These are phyloP conservation scores for Camelina neglecta DNA, from an alignment of 345 rosid species.

Conservation along the genomic window DNA sequence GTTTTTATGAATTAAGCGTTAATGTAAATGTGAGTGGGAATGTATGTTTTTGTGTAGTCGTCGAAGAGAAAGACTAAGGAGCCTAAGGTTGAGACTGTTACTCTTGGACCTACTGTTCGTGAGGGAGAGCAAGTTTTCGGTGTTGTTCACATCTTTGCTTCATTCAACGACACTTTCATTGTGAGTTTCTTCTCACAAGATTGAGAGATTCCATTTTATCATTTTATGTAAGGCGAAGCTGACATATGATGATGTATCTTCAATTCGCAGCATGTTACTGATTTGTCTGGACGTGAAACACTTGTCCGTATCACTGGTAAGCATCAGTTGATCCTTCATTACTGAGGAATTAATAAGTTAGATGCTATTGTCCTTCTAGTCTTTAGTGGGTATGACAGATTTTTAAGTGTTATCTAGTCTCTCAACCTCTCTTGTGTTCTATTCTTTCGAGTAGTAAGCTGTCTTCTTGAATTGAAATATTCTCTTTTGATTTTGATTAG, in stretches of 20 bases:
- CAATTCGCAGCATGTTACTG: conserved; percentile 82
- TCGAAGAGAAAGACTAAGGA: conserved; percentile 78
- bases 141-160: conserved; percentile 87
- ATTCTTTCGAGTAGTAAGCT: neutral
- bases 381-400: neutral
- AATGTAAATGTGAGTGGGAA: neutral
- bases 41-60: conserved; percentile 57
- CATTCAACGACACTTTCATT: conserved; percentile 90
- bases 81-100: conserved; percentile 85
- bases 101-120: conserved; percentile 75
- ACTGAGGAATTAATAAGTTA: neutral
- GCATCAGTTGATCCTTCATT: neutral
- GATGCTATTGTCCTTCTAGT: neutral
- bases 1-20: neutral
- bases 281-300: conserved; percentile 91
- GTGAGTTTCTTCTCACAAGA: conserved; percentile 45
- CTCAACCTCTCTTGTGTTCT: neutral
- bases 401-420: neutral
- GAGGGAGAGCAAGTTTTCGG: conserved; percentile 89
- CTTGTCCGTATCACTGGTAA: conserved; percentile 89
- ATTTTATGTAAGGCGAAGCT: neutral
- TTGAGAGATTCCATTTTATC: neutral
- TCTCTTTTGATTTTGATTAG: conserved; percentile 34
- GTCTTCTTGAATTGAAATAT: neutral
- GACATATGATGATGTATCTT: neutral